Percentiles rank a stretch among this genome's conserved stretches.
phyloP scores from a whole-genome alignment of 495 filamentous ascomycete genomes.

The Sphaerosporella brunnea region DNA sequence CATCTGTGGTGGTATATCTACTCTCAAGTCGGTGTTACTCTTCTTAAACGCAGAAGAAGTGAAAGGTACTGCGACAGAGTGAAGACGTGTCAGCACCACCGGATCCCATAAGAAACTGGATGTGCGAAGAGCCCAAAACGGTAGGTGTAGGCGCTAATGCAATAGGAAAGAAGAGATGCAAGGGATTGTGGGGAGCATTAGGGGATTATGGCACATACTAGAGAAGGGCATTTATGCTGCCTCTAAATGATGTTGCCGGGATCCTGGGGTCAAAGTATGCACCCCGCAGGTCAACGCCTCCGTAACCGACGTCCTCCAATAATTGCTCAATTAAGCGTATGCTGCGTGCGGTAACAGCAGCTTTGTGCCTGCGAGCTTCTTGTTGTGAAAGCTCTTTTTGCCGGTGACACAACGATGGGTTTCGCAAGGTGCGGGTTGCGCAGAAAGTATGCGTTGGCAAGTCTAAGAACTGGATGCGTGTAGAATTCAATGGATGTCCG shows the following conservation, averaged over 20 bases:
- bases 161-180: not conserved
- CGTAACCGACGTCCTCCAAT: not conserved
- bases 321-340: not conserved
- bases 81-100: not conserved
- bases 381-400: too few relatives aligned
- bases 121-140: not conserved
- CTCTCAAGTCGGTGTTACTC: conserved; percentile 22
- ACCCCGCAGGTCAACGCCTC: not conserved
- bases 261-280: not conserved
- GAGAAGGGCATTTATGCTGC: conserved; percentile 15
- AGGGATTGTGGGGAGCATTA: not conserved
- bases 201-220: not conserved
- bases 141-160: not conserved
- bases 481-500: too few relatives aligned
- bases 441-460: too few relatives aligned
- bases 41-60: conserved; percentile 24
- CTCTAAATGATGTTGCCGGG: conserved; percentile 1
- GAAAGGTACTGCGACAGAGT: conserved; percentile 1
- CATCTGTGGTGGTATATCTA: conserved; percentile 20
- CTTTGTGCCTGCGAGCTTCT: too few relatives aligned
- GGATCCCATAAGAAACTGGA: not conserved
- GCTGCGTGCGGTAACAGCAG: not conserved
- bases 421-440: too few relatives aligned
- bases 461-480: too few relatives aligned
- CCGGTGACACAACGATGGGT: too few relatives aligned